A percentile compares a stretch with the other conserved stretches of the same genome.
phyloP scores from a whole-genome alignment of 345 rosid species.

The Rhodamnia argentea region DNA sequence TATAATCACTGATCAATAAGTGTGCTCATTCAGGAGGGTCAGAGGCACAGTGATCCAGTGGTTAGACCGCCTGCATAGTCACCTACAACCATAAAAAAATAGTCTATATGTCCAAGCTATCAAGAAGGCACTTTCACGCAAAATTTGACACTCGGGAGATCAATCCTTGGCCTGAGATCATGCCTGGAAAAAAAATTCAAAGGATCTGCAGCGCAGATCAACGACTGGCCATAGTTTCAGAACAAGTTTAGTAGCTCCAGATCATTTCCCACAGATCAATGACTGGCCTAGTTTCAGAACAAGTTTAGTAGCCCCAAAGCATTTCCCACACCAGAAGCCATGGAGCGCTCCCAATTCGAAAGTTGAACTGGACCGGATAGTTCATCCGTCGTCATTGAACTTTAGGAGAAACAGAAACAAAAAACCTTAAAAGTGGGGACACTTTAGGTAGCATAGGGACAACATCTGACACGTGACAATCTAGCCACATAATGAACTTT shows the following conservation, averaged over 20 bases:
- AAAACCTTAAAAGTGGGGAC: neutral
- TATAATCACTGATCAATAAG: neutral
- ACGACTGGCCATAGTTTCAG: neutral
- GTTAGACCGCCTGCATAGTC: neutral
- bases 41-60: neutral
- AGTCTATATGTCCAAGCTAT: neutral
- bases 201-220: neutral
- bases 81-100: neutral
- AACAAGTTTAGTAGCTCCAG: neutral
- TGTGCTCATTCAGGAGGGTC: neutral
- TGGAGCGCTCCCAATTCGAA: neutral
- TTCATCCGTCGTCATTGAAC: neutral
- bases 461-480: neutral
- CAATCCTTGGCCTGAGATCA: neutral
- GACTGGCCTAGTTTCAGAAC: neutral
- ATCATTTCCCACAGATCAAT: neutral
- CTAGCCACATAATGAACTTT: neutral
- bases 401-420: neutral
- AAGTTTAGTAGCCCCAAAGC: neutral
- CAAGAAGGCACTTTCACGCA: neutral
- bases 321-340: neutral
- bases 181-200: neutral
- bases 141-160: neutral
- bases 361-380: neutral
- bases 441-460: neutral